Conservation (phyloP, 2,329 filamentous ascomycete species). For the Colletotrichum simmondsii region DNA sequence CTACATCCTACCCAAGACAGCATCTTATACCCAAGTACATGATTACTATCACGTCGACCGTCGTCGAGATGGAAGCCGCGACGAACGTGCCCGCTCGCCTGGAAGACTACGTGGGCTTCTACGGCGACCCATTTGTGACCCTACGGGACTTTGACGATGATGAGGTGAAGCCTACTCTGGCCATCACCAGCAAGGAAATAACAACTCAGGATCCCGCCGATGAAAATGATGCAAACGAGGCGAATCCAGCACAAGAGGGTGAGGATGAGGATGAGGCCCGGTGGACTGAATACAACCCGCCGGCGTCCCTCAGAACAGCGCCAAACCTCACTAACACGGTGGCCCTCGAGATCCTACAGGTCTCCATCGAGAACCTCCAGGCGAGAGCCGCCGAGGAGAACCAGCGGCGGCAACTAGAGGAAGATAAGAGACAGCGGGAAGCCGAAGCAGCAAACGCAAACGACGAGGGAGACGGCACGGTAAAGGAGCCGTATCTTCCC, state of each 20-base stretch:
- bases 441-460: constrained; percentile 12
- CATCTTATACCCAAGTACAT: background rate
- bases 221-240: constrained; percentile 32
- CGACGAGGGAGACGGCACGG: constrained; percentile 39
- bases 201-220: constrained; percentile 28
- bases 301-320: constrained; percentile 50
- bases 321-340: constrained; percentile 52
- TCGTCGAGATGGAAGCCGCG: constrained; percentile 5
- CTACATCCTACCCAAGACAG: too few relatives aligned
- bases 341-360: constrained; percentile 52
- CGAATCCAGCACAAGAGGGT: constrained; percentile 38
- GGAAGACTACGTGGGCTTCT: constrained; percentile 44
- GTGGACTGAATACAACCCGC: constrained; percentile 60
- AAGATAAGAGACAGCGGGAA: constrained; percentile 40
- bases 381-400: constrained; percentile 47
- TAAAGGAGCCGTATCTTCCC: constrained; percentile 48
- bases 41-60: background rate
- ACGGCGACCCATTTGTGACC: constrained; percentile 42
- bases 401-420: constrained; percentile 40
- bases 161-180: background rate
- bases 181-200: constrained; percentile 24
- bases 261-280: constrained; percentile 44
- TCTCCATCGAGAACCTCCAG: constrained; percentile 59
- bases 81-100: background rate
- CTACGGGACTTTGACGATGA: constrained; percentile 35